A percentile compares a stretch with the other conserved stretches of the same genome.
Conservation (phyloP, 2,329 filamentous ascomycete species). For the Talaromyces sp. region DNA sequence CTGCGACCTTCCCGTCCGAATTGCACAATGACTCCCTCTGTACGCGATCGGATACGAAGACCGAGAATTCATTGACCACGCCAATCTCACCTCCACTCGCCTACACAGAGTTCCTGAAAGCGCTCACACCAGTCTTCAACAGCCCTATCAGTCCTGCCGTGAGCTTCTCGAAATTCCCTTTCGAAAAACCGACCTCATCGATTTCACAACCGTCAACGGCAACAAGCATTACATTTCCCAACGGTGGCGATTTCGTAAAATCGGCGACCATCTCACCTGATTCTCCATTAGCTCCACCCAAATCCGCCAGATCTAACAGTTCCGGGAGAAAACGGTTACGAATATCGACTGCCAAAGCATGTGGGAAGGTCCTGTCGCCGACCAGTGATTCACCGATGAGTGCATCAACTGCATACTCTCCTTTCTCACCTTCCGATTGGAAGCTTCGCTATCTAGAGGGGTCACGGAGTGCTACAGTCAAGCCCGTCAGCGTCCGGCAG, state of each 20-base stretch:
- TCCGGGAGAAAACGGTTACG: conserved; percentile 61
- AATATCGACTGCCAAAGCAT: conserved; percentile 60
- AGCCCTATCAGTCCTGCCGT: conserved; percentile 62
- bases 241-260: conserved; percentile 51
- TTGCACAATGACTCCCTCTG: conserved; percentile 54
- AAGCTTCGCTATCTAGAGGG: conserved; percentile 62
- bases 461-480: conserved; percentile 59
- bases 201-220: conserved; percentile 40
- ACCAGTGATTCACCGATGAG: conserved; percentile 59
- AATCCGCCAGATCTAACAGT: conserved; percentile 58
- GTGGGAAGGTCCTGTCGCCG: conserved; percentile 54
- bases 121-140: conserved; percentile 66
- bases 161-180: conserved; percentile 46
- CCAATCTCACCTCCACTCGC: conserved; percentile 87
- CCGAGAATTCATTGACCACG: conserved; percentile 61
- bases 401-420: conserved; percentile 56
- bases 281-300: conserved; percentile 56
- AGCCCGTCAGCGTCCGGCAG: conserved; percentile 70
- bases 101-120: conserved; percentile 90
- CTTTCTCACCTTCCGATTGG: conserved; percentile 81
- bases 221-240: conserved; percentile 45
- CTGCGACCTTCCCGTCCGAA: conserved; percentile 49
- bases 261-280: conserved; percentile 57
- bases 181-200: conserved; percentile 27
- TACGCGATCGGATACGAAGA: conserved; percentile 63